phyloP scores from a whole-genome alignment of 208 protist genomes.

The Trypanosoma mega region DNA sequence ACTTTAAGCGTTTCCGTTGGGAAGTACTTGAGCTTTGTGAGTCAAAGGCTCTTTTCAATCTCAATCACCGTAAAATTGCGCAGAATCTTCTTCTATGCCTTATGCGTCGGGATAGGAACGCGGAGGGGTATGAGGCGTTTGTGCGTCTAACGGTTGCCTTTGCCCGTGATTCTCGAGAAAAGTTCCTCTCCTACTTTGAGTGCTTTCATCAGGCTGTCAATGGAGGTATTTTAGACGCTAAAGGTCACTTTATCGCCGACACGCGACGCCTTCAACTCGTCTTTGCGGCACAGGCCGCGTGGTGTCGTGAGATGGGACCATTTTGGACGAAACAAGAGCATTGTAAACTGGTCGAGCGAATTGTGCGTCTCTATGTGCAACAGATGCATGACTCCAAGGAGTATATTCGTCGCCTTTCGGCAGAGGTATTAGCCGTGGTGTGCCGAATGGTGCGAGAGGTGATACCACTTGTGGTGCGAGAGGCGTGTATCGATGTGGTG shows the following conservation, averaged over 20 bases:
- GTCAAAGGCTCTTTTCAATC: conserved; percentile 62
- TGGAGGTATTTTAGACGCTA: conserved; percentile 70
- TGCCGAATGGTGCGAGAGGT: conserved; percentile 53
- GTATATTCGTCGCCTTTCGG: conserved; percentile 82
- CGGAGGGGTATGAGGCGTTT: conserved; percentile 84
- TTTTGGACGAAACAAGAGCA: conserved; percentile 46
- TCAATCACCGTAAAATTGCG: conserved; percentile 76
- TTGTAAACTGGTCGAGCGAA: conserved; percentile 34
- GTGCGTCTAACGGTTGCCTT: conserved; percentile 80
- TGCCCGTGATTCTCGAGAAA: conserved; percentile 67
- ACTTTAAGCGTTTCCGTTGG: conserved; percentile 86
- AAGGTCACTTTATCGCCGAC: conserved; percentile 64
- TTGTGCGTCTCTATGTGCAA: conserved; percentile 63
- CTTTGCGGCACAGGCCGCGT: conserved; percentile 78
- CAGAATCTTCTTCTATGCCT: conserved; percentile 63
- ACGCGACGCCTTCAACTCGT: conserved; percentile 75
- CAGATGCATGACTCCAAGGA: conserved; percentile 80
- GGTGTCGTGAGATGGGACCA: conserved; percentile 76
- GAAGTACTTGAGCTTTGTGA: conserved; percentile 74
- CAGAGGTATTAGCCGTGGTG: conserved; percentile 76
- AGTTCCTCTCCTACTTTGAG: conserved; percentile 82
- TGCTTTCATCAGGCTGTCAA: conserved; percentile 83
- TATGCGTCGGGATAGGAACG: conserved; percentile 44
- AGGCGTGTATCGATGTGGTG: conserved; percentile 46
- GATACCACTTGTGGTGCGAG: conserved; percentile 58